These are phyloP conservation scores for Nothopassalora personata DNA, from an alignment of 2,329 filamentous ascomycete species.

Conservation along the genomic window DNA sequence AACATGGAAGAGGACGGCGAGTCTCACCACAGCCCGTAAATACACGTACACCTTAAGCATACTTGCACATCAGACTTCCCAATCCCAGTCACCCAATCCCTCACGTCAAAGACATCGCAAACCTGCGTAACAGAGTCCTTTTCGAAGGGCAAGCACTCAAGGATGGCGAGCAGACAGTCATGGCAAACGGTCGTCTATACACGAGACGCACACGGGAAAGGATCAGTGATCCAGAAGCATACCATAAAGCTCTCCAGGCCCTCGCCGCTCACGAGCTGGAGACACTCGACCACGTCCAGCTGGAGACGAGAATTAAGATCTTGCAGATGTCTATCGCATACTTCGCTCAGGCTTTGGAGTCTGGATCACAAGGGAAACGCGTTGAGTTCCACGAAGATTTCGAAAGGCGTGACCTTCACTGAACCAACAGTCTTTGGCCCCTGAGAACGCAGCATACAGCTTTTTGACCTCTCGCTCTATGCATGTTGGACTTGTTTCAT, in stretches of 20 bases:
- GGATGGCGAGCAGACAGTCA: too few relatives aligned
- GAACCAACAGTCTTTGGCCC: not conserved
- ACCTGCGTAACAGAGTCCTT: too few relatives aligned
- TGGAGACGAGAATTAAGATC: not conserved
- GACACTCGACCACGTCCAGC: not conserved
- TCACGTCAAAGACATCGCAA: too few relatives aligned
- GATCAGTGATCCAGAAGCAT: not conserved
- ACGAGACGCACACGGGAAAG: not conserved
- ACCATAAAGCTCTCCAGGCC: not conserved
- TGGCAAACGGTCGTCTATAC: not conserved
- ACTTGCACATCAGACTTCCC: too few relatives aligned
- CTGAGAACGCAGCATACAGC: constrained; percentile 6
- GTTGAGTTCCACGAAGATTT: not conserved
- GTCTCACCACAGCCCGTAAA: too few relatives aligned
- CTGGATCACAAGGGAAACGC: not conserved
- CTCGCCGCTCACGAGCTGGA: not conserved
- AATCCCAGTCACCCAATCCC: too few relatives aligned
- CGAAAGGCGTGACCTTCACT: not conserved
- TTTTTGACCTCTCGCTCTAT: constrained; percentile 7
- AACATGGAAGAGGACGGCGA: too few relatives aligned
- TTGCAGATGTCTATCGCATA: not conserved
- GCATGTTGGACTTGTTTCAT: not conserved
- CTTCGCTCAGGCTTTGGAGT: not conserved
- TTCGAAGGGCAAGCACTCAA: too few relatives aligned
- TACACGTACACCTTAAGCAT: too few relatives aligned